Conservation (phyloP, 257 asterid species). For the Solanum chaucha region DNA sequence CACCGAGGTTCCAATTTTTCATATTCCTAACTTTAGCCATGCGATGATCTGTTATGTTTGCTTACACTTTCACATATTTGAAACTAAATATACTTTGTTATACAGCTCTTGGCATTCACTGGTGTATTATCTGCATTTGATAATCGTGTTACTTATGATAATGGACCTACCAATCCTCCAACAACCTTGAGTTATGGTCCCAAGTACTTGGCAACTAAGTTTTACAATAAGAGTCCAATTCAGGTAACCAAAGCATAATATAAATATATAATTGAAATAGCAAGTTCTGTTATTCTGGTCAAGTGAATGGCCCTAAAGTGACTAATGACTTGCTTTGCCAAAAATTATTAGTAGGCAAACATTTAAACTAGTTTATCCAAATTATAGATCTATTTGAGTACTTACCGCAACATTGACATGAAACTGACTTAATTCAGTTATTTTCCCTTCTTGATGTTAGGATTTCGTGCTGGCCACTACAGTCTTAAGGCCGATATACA, state of each 20-base stretch:
- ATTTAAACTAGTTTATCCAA: neutral
- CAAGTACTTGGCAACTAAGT: neutral
- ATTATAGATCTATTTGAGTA: neutral
- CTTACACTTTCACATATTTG: neutral
- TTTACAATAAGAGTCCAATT: conserved; percentile 17
- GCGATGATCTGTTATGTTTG: neutral
- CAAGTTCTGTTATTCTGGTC: neutral
- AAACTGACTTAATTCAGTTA: neutral
- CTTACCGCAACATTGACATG: neutral
- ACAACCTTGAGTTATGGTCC: conserved; percentile 9
- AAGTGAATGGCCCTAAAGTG: neutral
- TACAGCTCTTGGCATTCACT: neutral
- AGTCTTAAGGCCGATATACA: conserved; percentile 4
- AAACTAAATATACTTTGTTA: neutral
- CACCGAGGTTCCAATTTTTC: neutral
- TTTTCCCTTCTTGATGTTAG: neutral
- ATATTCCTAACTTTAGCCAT: neutral
- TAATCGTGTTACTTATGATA: neutral
- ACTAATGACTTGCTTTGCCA: too few species aligned
- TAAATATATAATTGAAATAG: neutral
- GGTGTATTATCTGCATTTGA: neutral
- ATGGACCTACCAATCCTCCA: conserved; percentile 5
- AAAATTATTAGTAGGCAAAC: neutral
- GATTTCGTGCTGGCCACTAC: conserved; percentile 17
- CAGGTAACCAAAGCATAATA: neutral